Base-by-base conservation (phyloP, 305 asterid species). In the Solanum hybrid region DNA sequence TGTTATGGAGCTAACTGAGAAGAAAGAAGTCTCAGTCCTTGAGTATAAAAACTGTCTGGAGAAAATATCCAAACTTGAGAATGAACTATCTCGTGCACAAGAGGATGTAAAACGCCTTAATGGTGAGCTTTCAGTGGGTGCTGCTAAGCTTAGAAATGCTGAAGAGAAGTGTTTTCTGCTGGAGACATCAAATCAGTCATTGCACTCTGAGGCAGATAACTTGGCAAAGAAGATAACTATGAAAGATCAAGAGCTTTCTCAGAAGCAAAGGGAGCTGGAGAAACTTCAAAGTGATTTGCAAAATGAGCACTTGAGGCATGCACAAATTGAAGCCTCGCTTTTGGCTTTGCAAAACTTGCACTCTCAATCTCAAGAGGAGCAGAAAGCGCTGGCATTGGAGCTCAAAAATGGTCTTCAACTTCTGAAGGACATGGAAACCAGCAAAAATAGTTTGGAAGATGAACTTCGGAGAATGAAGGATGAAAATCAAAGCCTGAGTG, bases 211-310 rank as follows among this genome's bases (percentile, higher is more conserved):
- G 95, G 99, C 99, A 3, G 95, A 94, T 69, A 92, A 95, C 92
- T 92, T 98, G 86, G 94, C 92, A 1, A 94, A 93, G 91, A 94
- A 92, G 93, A 95, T 98, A 85, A 93, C 94, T 31, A 46, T 90
- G 89, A 98, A 96, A 91, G 98, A 97, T 92, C 92, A 86, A 88
- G 98, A 97, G 76, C 97, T 97, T 89, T 92, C 92, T 1, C 90
- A 92, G 90, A 97, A 95, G 95, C 97, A 96, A 91, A 91, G 87
- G 51, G 98, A 97, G 92, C 90, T 97, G 94, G 98, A 97, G 93
- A 95, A 86, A 37, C 95, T 97, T 86, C 96, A 94, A 57, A 90
- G 82, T 18, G 82, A 90, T 91, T 91, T 97, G 90, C 93, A 93
- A 88, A 93, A 92, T 33, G 98, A 98, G 90, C 93, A 92, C 86